A percentile compares a stretch with the other conserved stretches of the same genome.
Conservation (phyloP, 208 protist species). For the Acanthamoeba royreba region DNA sequence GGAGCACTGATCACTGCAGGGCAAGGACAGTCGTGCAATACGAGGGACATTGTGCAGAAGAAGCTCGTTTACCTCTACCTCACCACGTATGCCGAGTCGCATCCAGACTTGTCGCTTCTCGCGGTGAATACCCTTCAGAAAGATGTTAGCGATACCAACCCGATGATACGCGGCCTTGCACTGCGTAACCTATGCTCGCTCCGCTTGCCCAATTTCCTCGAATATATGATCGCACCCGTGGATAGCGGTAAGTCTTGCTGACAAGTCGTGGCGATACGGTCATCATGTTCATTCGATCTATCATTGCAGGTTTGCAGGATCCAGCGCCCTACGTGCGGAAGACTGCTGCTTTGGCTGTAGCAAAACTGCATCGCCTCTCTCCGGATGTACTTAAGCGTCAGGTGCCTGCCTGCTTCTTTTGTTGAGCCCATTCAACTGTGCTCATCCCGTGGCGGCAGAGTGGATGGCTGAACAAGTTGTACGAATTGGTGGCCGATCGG, state of each 20-base stretch:
- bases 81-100: conserved; percentile 86
- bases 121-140: conserved; percentile 94
- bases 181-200: conserved; percentile 91
- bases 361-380: conserved; percentile 83
- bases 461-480: conserved; percentile 67
- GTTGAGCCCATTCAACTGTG: no score
- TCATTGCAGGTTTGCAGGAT: conserved; percentile 84
- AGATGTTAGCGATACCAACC: conserved; percentile 81
- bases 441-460: no score
- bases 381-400: no score
- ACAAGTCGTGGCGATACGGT: no score
- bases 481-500: conserved; percentile 81
- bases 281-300: no score
- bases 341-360: conserved; percentile 85
- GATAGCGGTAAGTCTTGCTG: no score
- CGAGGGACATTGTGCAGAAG: conserved; percentile 93
- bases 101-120: conserved; percentile 90
- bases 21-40: conserved; percentile 81
- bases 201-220: conserved; percentile 72
- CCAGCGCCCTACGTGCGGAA: conserved; percentile 91
- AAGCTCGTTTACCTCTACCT: conserved; percentile 97
- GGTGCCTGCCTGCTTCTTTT: no score
- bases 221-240: conserved; percentile 85
- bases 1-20: no score
- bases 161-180: conserved; percentile 92